These are phyloP conservation scores for Penicillium mononematosum DNA, from an alignment of 495 filamentous ascomycete species.

Conservation along the genomic window DNA sequence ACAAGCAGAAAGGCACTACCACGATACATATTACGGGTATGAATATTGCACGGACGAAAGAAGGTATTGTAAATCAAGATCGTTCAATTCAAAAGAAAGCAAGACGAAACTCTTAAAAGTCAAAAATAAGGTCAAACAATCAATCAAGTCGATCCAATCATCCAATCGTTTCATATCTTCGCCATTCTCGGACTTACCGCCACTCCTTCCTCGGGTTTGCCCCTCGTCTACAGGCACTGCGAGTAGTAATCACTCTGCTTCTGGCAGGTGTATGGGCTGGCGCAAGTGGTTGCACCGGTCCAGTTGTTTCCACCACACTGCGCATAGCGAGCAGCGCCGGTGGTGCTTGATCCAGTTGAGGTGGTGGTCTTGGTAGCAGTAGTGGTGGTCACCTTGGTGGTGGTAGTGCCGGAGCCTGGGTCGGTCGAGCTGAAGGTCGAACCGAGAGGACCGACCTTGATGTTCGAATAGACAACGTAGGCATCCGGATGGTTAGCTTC, in stretches of 20 bases:
- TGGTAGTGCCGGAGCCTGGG: conserved; percentile 17
- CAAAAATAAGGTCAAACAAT: neutral
- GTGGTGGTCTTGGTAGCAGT: conserved; percentile 25
- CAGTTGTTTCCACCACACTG: conserved; percentile 54
- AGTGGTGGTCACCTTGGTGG: conserved; percentile 19
- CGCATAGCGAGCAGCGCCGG: conserved; percentile 35
- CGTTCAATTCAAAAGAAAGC: neutral
- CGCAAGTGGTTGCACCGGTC: conserved; percentile 50
- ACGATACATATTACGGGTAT: too few species aligned
- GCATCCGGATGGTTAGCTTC: conserved; percentile 53
- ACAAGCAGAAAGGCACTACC: too few species aligned
- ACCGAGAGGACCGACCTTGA: conserved; percentile 65
- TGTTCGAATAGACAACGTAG: conserved; percentile 66
- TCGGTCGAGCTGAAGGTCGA: conserved; percentile 50
- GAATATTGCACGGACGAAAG: too few species aligned
- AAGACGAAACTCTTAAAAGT: neutral
- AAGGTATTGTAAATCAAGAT: too few species aligned
- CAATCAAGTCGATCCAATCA: neutral
- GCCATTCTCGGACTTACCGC: neutral
- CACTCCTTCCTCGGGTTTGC: neutral
- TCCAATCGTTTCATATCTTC: neutral
- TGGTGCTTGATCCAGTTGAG: conserved; percentile 24
- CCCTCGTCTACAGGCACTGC: conserved; percentile 40
- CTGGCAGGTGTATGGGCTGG: conserved; percentile 37
- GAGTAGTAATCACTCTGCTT: conserved; percentile 43